Conservation (phyloP, 1,139 yeast species). For the Hanseniaspora uvarum region DNA sequence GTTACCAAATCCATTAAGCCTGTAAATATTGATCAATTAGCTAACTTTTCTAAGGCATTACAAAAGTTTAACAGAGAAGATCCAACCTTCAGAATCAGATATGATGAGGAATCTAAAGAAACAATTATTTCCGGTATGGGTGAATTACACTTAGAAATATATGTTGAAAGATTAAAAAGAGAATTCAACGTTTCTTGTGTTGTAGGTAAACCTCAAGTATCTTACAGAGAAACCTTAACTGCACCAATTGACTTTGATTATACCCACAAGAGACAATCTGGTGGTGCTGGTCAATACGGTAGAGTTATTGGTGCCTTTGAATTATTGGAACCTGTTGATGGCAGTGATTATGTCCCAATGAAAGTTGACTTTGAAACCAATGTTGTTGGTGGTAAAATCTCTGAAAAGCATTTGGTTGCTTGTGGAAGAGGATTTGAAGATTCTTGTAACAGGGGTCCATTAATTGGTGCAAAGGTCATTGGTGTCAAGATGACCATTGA, state of each 20-base stretch:
- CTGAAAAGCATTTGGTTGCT: slow-evolving; percentile 88
- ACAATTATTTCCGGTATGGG: slow-evolving; percentile 98
- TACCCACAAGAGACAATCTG: slow-evolving; percentile 95
- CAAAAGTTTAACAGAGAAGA: slow-evolving; percentile 97
- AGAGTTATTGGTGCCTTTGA: slow-evolving; percentile 82
- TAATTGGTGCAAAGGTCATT: slow-evolving; percentile 84
- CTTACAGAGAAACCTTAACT: slow-evolving; percentile 89
- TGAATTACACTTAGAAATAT: slow-evolving; percentile 89
- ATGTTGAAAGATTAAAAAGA: slow-evolving; percentile 94
- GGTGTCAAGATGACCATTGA: slow-evolving; percentile 89
- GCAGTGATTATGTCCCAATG: slow-evolving; percentile 17
- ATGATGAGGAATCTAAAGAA: slow-evolving; percentile 85
- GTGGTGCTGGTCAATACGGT: slow-evolving; percentile 99
- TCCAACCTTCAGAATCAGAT: slow-evolving; percentile 91
- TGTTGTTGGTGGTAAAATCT: slow-evolving; percentile 92
- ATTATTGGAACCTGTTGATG: slow-evolving; percentile 45
- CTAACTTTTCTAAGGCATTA: slow-evolving; percentile 89
- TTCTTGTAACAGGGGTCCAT: slow-evolving; percentile 90
- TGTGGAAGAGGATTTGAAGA: slow-evolving; percentile 95
- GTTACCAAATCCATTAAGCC: slow-evolving; percentile 87
- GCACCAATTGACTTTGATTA: slow-evolving; percentile 71
- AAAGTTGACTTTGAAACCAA: slow-evolving; percentile 71
- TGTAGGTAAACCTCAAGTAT: slow-evolving; percentile 96
- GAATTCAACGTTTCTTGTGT: slow-evolving; percentile 93
- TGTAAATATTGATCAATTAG: slow-evolving; percentile 72